Evolutionary conservation across 2,329 filamentous ascomycete species (phyloP).

Genomic region (Cladorrhinum sp.): DNA sequence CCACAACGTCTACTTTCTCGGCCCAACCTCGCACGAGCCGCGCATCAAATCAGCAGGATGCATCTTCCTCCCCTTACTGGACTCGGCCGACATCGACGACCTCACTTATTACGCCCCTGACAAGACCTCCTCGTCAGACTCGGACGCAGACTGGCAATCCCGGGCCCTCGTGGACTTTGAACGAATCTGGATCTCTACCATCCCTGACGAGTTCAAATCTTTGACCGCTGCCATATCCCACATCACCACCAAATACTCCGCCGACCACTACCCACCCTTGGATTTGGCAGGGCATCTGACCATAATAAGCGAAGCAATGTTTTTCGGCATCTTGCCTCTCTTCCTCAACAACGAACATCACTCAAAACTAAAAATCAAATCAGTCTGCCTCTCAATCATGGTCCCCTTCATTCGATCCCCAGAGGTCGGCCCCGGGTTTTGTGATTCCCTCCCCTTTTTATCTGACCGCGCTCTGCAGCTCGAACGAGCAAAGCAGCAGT

Average conservation of each 20-base stretch:
- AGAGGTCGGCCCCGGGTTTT: slow-evolving; percentile 32
- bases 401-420: slow-evolving; percentile 35
- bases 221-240: slow-evolving; percentile 29
- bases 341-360: too few species aligned
- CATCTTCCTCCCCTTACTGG: slow-evolving; percentile 34
- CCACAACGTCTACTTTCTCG: slow-evolving; percentile 36
- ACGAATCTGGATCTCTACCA: slow-evolving; percentile 32
- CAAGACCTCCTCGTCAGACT: slow-evolving; percentile 25
- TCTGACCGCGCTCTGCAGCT: not conserved
- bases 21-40: slow-evolving; percentile 34
- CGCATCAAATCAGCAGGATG: slow-evolving; percentile 35
- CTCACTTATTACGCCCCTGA: slow-evolving; percentile 29
- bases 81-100: slow-evolving; percentile 36
- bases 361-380: slow-evolving; percentile 22
- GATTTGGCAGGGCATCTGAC: slow-evolving; percentile 22
- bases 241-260: not conserved
- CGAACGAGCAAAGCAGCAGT: not conserved
- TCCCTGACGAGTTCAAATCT: slow-evolving; percentile 36
- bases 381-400: slow-evolving; percentile 38
- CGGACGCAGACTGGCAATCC: slow-evolving; percentile 28
- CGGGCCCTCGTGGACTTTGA: slow-evolving; percentile 34
- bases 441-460: not conserved
- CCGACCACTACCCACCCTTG: not conserved
- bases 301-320: slow-evolving; percentile 37
- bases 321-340: slow-evolving; percentile 36